These are phyloP conservation scores for Daldinia loculata DNA, from an alignment of 495 filamentous ascomycete species.

Conservation along the genomic window DNA sequence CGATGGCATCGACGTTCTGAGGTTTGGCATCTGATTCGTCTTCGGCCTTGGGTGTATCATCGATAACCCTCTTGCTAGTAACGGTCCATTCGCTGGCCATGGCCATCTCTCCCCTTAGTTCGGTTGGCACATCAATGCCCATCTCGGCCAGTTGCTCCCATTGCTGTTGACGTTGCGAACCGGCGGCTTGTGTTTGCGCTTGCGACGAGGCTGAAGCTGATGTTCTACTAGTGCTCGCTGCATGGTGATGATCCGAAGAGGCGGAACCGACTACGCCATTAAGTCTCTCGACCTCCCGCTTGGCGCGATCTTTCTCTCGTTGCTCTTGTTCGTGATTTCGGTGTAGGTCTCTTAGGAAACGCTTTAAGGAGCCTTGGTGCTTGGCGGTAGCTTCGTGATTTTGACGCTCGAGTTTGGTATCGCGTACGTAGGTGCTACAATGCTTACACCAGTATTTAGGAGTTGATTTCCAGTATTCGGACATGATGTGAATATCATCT, in stretches of 20 bases:
- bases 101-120: constrained; percentile 80
- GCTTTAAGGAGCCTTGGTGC: constrained; percentile 89
- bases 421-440: constrained; percentile 88
- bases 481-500: constrained; percentile 62
- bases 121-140: constrained; percentile 85
- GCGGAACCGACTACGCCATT: constrained; percentile 73
- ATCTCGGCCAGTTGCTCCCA: constrained; percentile 86
- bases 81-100: constrained; percentile 92
- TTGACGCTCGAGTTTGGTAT: constrained; percentile 86
- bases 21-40: constrained; percentile 38
- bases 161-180: constrained; percentile 81
- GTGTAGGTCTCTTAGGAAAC: constrained; percentile 88
- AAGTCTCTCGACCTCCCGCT: constrained; percentile 84
- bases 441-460: constrained; percentile 98
- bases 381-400: constrained; percentile 91
- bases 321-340: constrained; percentile 78
- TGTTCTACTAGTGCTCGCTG: constrained; percentile 22
- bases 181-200: constrained; percentile 51
- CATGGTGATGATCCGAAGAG: constrained; percentile 31
- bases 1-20: constrained; percentile 55
- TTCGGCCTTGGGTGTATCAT: constrained; percentile 32
- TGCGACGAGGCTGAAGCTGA: constrained; percentile 29
- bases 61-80: constrained; percentile 62
- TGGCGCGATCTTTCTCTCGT: constrained; percentile 80
- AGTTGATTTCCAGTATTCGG: constrained; percentile 99